Conservation (phyloP, 2,329 filamentous ascomycete species). For the Cordyceps fumosorosea region DNA sequence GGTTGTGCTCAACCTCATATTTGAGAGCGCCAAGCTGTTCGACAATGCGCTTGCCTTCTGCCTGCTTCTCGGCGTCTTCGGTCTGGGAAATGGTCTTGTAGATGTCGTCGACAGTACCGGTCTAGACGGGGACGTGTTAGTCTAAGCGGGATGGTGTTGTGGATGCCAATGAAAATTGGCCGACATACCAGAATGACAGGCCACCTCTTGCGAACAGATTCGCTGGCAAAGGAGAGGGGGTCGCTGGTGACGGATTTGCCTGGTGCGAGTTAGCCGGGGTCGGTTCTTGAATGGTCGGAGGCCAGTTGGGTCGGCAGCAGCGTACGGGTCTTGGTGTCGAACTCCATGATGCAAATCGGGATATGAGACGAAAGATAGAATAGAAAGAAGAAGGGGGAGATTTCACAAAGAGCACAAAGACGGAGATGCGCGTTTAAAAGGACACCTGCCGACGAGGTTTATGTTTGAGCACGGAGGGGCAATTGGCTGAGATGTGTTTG, state of each 20-base stretch:
- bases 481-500: conserved; percentile 11
- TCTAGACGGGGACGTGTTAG: conserved; percentile 45
- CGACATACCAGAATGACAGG: conserved; percentile 73
- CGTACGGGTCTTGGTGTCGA: conserved; percentile 68
- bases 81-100: conserved; percentile 62
- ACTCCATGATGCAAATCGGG: conserved; percentile 50
- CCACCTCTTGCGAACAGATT: conserved; percentile 83
- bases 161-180: background rate
- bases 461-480: conserved; percentile 9
- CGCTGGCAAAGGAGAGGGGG: conserved; percentile 76
- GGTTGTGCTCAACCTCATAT: conserved; percentile 90
- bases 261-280: conserved; percentile 28
- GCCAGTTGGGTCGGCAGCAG: too few species aligned
- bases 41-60: conserved; percentile 82
- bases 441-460: conserved; percentile 2
- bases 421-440: conserved; percentile 9
- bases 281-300: background rate
- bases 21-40: conserved; percentile 76
- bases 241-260: conserved; percentile 75
- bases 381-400: background rate
- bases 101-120: conserved; percentile 89
- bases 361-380: background rate
- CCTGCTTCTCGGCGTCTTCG: conserved; percentile 55
- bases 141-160: background rate
- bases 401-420: background rate